phyloP scores from a whole-genome alignment of 1,284 basidiomycete species.

The Laetiporus sulphureus region DNA sequence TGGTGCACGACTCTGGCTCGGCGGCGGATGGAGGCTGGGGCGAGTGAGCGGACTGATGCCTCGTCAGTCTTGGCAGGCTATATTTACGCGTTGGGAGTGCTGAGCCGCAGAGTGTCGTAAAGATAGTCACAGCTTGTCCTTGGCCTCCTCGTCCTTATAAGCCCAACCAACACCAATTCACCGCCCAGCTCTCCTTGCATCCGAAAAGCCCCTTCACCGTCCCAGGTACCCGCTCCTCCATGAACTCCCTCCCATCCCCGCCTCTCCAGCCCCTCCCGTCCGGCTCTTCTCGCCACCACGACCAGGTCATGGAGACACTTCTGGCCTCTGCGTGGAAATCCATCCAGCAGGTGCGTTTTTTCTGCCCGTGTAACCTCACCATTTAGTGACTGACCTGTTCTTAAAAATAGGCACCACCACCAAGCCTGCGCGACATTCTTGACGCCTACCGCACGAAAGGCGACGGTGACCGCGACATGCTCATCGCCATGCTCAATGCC shows the following conservation, averaged over 20 bases:
- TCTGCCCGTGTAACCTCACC: no score
- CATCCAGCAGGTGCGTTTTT: slow-evolving; percentile 39
- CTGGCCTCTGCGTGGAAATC: slow-evolving; percentile 38
- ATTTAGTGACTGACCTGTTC: no score
- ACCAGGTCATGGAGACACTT: slow-evolving; percentile 26
- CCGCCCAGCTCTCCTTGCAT: slow-evolving; percentile 10
- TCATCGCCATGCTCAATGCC: slow-evolving; percentile 82
- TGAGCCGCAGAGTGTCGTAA: slow-evolving; percentile 23
- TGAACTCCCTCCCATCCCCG: slow-evolving; percentile 21
- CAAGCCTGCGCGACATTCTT: slow-evolving; percentile 77
- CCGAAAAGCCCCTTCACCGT: slow-evolving; percentile 9
- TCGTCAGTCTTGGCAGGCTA: slow-evolving; percentile 28
- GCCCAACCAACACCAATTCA: slow-evolving; percentile 15
- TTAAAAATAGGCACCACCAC: slow-evolving; percentile 66
- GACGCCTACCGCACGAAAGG: slow-evolving; percentile 77
- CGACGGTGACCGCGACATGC: slow-evolving; percentile 85
- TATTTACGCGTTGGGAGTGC: slow-evolving; percentile 19
- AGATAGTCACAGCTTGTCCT: slow-evolving; percentile 24
- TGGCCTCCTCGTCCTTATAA: slow-evolving; percentile 25
- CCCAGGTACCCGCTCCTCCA: slow-evolving; percentile 20
- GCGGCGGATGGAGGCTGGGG: slow-evolving; percentile 1
- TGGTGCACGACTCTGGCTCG: not conserved
- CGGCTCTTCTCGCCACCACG: slow-evolving; percentile 19
- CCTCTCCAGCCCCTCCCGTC: slow-evolving; percentile 18
- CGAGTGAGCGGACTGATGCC: slow-evolving; percentile 8